Base-by-base conservation (phyloP, 2,329 filamentous ascomycete species). In the Sporothrix euskadiensis region DNA sequence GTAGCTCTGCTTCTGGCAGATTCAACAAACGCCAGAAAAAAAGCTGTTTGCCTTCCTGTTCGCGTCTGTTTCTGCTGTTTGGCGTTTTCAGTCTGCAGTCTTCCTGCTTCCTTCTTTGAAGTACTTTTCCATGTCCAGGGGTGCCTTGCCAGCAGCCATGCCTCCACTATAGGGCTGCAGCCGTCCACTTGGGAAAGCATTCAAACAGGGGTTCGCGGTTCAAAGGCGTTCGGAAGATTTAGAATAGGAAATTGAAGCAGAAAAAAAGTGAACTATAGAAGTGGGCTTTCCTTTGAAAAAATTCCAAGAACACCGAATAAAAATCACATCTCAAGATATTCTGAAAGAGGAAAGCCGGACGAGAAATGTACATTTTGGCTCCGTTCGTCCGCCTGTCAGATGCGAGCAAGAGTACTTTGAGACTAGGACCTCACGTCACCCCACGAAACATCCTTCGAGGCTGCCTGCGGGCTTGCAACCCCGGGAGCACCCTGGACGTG, bases 101-200 rank as follows among this genome's bases (percentile, higher is more conserved):
- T 26, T 66, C 10, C 12, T 22, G 1, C 1, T 19, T 22, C 12
- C 39, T n/a, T 49, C 30, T n/a, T 41, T 35, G 3, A 7, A 61
- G 14, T 39, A 19, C 26, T 59, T 22, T 26, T 12, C 39, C 4
- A 32, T 49, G 44, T n/a, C 52, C 65, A 68, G 16, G 61, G 61
- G 39, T 65, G 61, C 61, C 61, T 47, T 26, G 61, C 22, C 63
- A 56, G 5, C 47, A n/a, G 30, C 30, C 47, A n/a, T 52, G 44
- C 65, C 26, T 35, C 65, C 65, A 68, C 65, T 52, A 41, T 69
- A 70, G 35, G 68, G 68, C 52, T 70, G 68, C 68, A 70, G 52
- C 32, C 68, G 68, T 44, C 68, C 35, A 30, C 57, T 57, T 44
- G 22, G 68, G 68, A 57, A 57, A 22, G 10, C 35, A 30, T 10